Conservation (phyloP, 2,329 filamentous ascomycete species). For the Rhynchosporium secalis region DNA sequence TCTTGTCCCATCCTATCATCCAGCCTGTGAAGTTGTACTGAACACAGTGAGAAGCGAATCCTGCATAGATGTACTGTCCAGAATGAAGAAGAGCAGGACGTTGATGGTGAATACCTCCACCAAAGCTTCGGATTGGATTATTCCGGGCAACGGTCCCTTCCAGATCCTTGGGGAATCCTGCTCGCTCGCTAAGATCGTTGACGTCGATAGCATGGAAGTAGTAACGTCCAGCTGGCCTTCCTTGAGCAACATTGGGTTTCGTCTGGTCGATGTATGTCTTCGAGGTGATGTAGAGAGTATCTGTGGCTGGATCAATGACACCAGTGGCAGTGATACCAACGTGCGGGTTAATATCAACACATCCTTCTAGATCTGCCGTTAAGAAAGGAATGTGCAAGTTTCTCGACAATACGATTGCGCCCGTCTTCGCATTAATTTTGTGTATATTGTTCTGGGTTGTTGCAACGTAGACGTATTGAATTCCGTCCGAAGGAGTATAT, state of each 20-base stretch:
- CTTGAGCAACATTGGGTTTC: slow-evolving; percentile 41
- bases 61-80: slow-evolving; percentile 50
- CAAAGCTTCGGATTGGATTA: slow-evolving; percentile 47
- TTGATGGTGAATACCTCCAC: slow-evolving; percentile 50
- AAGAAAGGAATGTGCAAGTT: slow-evolving; percentile 52
- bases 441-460: slow-evolving; percentile 60
- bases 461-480: slow-evolving; percentile 56
- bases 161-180: slow-evolving; percentile 46
- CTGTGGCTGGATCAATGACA: slow-evolving; percentile 51
- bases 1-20: slow-evolving; percentile 50
- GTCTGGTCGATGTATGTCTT: slow-evolving; percentile 50
- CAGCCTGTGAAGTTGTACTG: slow-evolving; percentile 53
- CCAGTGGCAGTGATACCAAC: slow-evolving; percentile 52
- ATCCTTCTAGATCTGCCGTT: slow-evolving; percentile 48
- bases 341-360: slow-evolving; percentile 49
- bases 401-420: slow-evolving; percentile 49
- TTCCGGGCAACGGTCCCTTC: slow-evolving; percentile 48
- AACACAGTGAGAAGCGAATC: slow-evolving; percentile 53
- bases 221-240: slow-evolving; percentile 46
- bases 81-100: slow-evolving; percentile 48
- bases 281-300: slow-evolving; percentile 50
- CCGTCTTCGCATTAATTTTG: slow-evolving; percentile 56
- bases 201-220: slow-evolving; percentile 49
- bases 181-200: slow-evolving; percentile 45
- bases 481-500: slow-evolving; percentile 51